Conservation (phyloP, 2,329 filamentous ascomycete genomes). For the Bipolaris victoriae region DNA sequence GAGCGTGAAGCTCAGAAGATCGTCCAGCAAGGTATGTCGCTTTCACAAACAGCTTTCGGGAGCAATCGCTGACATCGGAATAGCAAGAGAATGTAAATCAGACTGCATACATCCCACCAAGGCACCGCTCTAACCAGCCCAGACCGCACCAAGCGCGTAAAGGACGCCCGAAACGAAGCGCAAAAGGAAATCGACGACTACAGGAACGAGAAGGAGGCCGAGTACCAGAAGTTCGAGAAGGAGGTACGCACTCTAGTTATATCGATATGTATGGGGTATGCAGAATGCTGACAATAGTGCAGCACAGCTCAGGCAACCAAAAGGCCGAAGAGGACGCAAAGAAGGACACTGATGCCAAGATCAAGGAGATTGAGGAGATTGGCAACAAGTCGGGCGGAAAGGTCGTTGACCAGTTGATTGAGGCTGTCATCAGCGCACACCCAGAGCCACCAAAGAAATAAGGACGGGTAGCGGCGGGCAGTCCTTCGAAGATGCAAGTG, state of each 20-base stretch:
- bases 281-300: conserved; percentile 28
- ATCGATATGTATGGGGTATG: neutral
- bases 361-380: conserved; percentile 79
- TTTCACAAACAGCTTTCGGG: neutral
- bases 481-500: neutral
- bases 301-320: conserved; percentile 94
- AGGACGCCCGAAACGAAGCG: conserved; percentile 93
- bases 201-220: conserved; percentile 84
- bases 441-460: conserved; percentile 65
- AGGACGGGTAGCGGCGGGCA: conserved; percentile 3
- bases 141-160: conserved; percentile 97
- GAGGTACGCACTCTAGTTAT: conserved; percentile 58
- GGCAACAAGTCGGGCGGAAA: conserved; percentile 79
- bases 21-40: conserved; percentile 82
- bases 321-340: conserved; percentile 72
- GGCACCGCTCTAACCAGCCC: conserved; percentile 29
- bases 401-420: conserved; percentile 82
- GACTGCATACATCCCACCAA: conserved; percentile 8
- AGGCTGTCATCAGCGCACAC: conserved; percentile 83
- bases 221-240: conserved; percentile 93
- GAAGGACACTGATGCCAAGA: conserved; percentile 79
- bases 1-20: conserved; percentile 99
- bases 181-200: conserved; percentile 98
- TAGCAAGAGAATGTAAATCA: conserved; percentile 83
- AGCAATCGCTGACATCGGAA: conserved; percentile 20